phyloP scores from a whole-genome alignment of 768 basidiomycete genomes.

The Lentinus tigrinus region DNA sequence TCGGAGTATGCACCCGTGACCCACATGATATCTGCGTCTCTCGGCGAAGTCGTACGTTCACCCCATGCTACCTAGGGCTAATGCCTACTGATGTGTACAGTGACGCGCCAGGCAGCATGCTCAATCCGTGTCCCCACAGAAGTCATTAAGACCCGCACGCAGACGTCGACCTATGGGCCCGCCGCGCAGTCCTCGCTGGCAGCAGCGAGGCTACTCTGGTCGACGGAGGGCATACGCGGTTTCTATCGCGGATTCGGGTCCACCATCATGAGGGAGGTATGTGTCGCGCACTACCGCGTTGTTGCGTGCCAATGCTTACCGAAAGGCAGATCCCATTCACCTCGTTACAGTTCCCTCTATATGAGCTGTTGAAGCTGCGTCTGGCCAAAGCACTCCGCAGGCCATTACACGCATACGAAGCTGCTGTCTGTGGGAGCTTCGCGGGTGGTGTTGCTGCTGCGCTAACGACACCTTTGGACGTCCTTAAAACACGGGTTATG shows the following conservation, averaged over 20 bases:
- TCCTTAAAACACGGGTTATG: constrained; percentile 97
- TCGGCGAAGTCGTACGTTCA: constrained; percentile 51
- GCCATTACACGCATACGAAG: constrained; percentile 66
- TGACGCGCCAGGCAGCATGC: constrained; percentile 67
- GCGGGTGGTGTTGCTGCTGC: constrained; percentile 91
- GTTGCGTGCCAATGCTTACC: background rate
- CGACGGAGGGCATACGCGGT: constrained; percentile 66
- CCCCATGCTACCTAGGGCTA: background rate
- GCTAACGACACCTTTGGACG: constrained; percentile 91
- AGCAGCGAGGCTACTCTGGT: constrained; percentile 54
- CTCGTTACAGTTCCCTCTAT: constrained; percentile 93
- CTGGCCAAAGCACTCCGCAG: constrained; percentile 55
- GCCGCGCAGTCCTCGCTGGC: constrained; percentile 57
- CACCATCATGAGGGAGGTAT: constrained; percentile 70
- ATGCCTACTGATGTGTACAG: constrained; percentile 11
- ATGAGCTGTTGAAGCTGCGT: constrained; percentile 78
- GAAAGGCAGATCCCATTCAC: constrained; percentile 86
- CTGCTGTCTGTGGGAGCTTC: constrained; percentile 86
- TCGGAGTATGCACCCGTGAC: constrained; percentile 63
- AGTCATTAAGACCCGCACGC: constrained; percentile 90
- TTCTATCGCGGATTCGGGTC: constrained; percentile 88
- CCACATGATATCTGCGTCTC: constrained; percentile 52
- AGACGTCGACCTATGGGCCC: constrained; percentile 74
- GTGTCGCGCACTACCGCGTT: background rate
- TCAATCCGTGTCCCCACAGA: constrained; percentile 94